Evolutionary conservation across 148 eudicot species (phyloP), one percentile per base, ranked within the genome.

Genomic region (Simmondsia chinensis): DNA sequence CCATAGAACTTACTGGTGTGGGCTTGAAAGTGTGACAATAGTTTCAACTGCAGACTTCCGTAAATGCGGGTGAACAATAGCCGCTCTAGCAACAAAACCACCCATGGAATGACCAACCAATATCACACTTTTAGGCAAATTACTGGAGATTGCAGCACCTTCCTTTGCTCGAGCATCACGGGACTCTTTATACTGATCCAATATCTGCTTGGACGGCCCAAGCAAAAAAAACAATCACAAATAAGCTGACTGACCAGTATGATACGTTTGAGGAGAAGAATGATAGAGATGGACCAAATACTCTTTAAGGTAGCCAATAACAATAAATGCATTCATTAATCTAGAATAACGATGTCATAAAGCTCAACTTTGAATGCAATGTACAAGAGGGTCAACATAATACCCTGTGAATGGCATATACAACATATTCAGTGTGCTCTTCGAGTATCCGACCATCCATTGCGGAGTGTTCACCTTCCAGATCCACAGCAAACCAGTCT

Each of bases 21-120:
- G 99, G 54, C 75, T 69, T 53, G 99, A 74, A 34, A 91, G 99
- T 12, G 99, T 85, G 56, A 91, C 53, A 66, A 91, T 47, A 34
- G 99, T 91, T 70, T 86, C 77, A 42, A 91, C 94, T 30, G 94
- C 83, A 46, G 72, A 68, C 61, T 80, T 85, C 56, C 94, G 61
- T 39, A 91, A 52, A 56, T 76, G 57, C 47, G 94, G 89, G 48
- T 86, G 88, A 46, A 91, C 68, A 37, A 63, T 36, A 31, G 94
- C 94, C 52, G 95, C 99, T 78, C 99, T 85, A 42, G 95, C 99
- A 56, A 91, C 94, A 82, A 91, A 91, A 57, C 99, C 99, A 43
- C 99, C 99, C 93, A 86, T 79, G 50, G 99, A 91, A 66, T 91
- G 99, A 64, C 99, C 99, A 61, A 91, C 85, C 64, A 91, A 48